Conservation (phyloP, 768 basidiomycete genomes). For the Mycena rebaudengoi region DNA sequence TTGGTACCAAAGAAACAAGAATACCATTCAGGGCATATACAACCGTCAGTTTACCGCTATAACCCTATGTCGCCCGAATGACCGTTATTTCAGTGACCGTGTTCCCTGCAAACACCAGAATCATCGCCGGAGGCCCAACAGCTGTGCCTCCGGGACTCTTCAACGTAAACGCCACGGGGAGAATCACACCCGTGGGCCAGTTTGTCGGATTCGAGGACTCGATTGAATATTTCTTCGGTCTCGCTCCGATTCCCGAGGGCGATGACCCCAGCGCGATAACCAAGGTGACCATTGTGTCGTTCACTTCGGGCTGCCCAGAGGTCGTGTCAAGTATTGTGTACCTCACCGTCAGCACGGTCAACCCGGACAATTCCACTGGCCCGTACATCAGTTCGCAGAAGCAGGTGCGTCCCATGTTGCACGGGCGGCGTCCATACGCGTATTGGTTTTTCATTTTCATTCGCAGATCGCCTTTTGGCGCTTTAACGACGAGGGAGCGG, state of each 20-base stretch:
- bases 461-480: constrained; percentile 5
- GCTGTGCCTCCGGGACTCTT: constrained; percentile 4
- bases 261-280: background rate
- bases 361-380: constrained; percentile 1
- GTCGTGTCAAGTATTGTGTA: constrained; percentile 15
- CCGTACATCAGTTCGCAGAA: constrained; percentile 2
- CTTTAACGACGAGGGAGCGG: background rate
- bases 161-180: background rate
- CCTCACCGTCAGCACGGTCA: constrained; percentile 2
- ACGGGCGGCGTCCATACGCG: too few relatives aligned
- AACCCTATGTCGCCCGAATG: too few relatives aligned
- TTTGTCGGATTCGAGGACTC: constrained; percentile 7
- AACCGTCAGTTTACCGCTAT: too few relatives aligned
- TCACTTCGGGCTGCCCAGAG: constrained; percentile 6
- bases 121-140: background rate
- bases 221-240: constrained; percentile 7
- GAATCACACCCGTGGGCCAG: background rate
- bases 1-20: too few relatives aligned
- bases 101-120: background rate
- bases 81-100: too few relatives aligned
- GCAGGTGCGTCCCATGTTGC: background rate
- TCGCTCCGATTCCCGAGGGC: background rate
- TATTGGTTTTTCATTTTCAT: background rate
- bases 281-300: background rate
- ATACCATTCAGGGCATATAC: too few relatives aligned